These are phyloP conservation scores for Cladorrhinum sp. DNA, from an alignment of 2,329 filamentous ascomycete genomes.

Conservation along the genomic window DNA sequence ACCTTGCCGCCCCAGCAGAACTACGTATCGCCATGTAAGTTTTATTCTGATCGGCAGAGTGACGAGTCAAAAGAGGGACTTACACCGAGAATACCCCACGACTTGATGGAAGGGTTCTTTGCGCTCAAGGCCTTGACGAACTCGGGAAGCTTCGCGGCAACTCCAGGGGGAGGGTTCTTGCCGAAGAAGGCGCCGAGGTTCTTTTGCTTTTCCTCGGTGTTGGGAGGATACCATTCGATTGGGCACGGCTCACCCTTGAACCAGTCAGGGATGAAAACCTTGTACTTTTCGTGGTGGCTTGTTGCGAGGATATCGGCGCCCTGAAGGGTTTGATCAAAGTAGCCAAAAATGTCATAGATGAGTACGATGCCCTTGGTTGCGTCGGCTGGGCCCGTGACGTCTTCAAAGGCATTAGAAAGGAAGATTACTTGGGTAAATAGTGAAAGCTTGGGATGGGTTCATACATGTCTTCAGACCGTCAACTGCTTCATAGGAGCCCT, in stretches of 20 bases:
- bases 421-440: background rate
- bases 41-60: too few relatives aligned
- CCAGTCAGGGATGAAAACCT: conserved; percentile 89
- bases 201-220: conserved; percentile 62
- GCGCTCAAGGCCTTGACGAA: conserved; percentile 52
- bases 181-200: conserved; percentile 57
- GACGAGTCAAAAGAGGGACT: conserved; percentile 32
- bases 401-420: conserved; percentile 25
- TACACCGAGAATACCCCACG: conserved; percentile 61
- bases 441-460: conserved; percentile 7
- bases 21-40: conserved; percentile 15
- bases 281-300: conserved; percentile 63
- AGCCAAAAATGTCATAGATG: conserved; percentile 68
- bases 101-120: conserved; percentile 53
- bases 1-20: conserved; percentile 74
- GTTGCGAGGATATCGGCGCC: conserved; percentile 65
- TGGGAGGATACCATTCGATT: conserved; percentile 60
- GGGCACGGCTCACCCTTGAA: conserved; percentile 70
- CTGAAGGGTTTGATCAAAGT: conserved; percentile 67
- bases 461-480: conserved; percentile 46
- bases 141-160: conserved; percentile 50
- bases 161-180: conserved; percentile 46
- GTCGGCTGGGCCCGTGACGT: conserved; percentile 46
- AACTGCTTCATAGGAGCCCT: conserved; percentile 45
- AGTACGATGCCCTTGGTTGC: conserved; percentile 58